Conservation (phyloP, 2,329 filamentous ascomycete species). For the Hypoxylon sp. region DNA sequence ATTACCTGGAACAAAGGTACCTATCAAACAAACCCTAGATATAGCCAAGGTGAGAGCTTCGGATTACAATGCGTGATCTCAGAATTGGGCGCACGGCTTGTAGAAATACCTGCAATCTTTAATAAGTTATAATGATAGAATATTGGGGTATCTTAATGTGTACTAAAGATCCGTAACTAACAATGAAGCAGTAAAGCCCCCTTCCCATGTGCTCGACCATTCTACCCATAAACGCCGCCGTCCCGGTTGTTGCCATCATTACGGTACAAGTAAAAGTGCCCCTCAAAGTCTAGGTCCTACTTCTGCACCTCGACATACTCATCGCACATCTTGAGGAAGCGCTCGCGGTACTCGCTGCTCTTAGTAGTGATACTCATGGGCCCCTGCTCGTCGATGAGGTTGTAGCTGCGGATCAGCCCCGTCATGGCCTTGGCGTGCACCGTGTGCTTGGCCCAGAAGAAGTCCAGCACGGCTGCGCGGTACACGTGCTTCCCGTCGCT, state of each 20-base stretch:
- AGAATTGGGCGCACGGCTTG: neutral
- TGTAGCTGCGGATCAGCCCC: conserved; percentile 68
- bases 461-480: conserved; percentile 73
- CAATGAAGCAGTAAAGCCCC: neutral
- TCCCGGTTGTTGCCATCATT: neutral
- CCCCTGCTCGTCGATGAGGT: conserved; percentile 67
- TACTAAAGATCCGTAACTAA: neutral
- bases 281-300: neutral
- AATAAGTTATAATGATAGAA: neutral
- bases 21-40: no score
- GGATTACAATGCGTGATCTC: no score
- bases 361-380: conserved; percentile 80
- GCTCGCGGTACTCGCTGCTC: conserved; percentile 69
- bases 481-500: conserved; percentile 72
- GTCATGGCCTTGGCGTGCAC: conserved; percentile 72
- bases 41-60: no score
- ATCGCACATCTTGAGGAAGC: conserved; percentile 59
- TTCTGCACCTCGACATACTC: conserved; percentile 50
- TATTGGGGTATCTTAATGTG: conserved; percentile 13
- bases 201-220: neutral
- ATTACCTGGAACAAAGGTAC: no score
- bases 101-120: neutral
- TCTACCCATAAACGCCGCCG: conserved; percentile 4
- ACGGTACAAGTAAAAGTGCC: neutral
- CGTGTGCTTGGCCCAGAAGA: conserved; percentile 81